Evolutionary conservation across 2,329 filamentous ascomycete genomes (phyloP).

Genomic region (Fusarium tupiense): DNA sequence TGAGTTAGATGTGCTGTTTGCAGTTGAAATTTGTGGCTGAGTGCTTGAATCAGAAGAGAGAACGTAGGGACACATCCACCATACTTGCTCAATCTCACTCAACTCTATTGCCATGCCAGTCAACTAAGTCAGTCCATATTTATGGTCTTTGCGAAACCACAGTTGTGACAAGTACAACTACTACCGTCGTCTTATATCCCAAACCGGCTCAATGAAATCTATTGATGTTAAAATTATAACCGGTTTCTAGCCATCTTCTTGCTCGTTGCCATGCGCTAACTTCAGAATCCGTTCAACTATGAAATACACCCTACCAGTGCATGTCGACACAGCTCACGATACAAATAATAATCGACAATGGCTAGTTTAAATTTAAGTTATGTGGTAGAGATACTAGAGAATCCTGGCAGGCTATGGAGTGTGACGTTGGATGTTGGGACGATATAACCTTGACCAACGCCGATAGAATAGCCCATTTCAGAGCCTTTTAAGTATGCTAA

Average conservation of each 20-base stretch:
- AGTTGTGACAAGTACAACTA: background rate
- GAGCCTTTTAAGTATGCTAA: too few relatives aligned
- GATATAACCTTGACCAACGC: background rate
- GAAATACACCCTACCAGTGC: background rate
- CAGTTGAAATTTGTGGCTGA: too few relatives aligned
- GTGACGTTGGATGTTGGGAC: background rate
- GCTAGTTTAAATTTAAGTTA: background rate
- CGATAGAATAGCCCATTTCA: too few relatives aligned
- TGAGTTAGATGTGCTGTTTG: too few relatives aligned
- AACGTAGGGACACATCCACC: background rate
- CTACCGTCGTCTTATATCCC: background rate
- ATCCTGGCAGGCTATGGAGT: background rate
- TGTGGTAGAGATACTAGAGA: background rate
- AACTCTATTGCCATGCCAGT: background rate
- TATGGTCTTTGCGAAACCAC: fast-evolving
- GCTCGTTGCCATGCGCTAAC: too few relatives aligned
- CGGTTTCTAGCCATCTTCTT: background rate
- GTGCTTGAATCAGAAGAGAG: too few relatives aligned
- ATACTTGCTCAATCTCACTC: background rate
- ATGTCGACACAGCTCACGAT: background rate
- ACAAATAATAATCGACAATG: background rate
- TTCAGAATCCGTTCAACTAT: background rate
- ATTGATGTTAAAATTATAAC: background rate
- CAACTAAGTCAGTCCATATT: background rate
- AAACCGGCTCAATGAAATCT: too few relatives aligned